Evolutionary conservation across 345 rosid genomes (phyloP), one percentile per base, ranked within the genome.

Genomic region (Moricandia arvensis): DNA sequence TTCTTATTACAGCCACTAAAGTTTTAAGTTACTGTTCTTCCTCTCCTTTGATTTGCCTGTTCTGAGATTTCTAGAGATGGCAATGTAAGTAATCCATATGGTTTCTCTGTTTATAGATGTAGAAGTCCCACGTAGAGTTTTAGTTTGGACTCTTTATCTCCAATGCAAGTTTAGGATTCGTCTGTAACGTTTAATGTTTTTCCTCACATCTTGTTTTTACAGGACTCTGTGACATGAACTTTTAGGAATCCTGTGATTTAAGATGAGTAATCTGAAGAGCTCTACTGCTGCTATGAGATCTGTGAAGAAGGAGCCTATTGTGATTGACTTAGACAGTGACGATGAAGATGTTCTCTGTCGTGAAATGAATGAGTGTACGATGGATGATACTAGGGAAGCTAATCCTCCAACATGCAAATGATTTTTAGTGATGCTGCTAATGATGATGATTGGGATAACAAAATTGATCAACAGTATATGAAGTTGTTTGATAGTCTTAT

Each of bases 381-480:
- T 72, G 68, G 61, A 49, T 26, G 24, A 49, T 37, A 34, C 18
- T 47, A 16, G 15, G 3, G 55, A 63, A 53, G 6, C 63, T 37
- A 37, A 63, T 63, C 21, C 2, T 63, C 77, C 64, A 65, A 41
- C 64, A 65, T 38, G 65, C 71, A 63, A 63, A 45, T 5, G 47
- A 15, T 1, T 2, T 17, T 5, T 49, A 1, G 7, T 47, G 10
- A 3, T 71, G 29, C 7, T 29, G 29, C n/a, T 66, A 4, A 8
- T 71, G 68, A 54, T 66, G 2, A 8, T 71, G 68, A 54, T 49
- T 55, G 31, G 41, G 67, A 45, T 68, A 33, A 17, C 7, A 60
- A n/a, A 35, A 49, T 34, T 2, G 89, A 91, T 75, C 73, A 76
- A 15, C 66, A 73, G 8, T 88, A 82, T 80, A 59, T 57, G 63